A percentile compares a stretch with the other conserved stretches of the same genome.
phyloP scores from a whole-genome alignment of 345 rosid genomes.

The Triadica sebifera region DNA sequence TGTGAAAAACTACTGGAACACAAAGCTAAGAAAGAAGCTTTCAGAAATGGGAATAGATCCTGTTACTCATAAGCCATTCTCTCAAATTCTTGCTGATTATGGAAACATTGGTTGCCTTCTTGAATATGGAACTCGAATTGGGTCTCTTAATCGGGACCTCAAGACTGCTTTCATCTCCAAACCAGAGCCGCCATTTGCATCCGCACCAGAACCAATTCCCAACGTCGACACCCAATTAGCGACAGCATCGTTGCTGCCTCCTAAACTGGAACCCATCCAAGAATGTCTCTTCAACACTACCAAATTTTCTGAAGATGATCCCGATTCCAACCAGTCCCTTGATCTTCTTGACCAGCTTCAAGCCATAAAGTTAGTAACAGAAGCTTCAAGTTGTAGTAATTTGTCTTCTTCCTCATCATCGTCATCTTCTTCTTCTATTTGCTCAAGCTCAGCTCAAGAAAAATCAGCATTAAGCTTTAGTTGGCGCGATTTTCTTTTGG shows the following conservation, averaged over 20 bases:
- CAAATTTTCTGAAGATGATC: neutral
- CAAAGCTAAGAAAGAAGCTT: conserved; percentile 82
- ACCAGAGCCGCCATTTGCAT: neutral
- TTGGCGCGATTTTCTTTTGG: conserved; percentile 87
- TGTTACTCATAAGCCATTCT: conserved; percentile 85
- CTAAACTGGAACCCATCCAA: conserved; percentile 28
- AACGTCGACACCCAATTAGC: no score
- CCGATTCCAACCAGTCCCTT: conserved; percentile 24
- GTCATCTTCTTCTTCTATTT: conserved; percentile 42
- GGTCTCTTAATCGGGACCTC: conserved; percentile 47
- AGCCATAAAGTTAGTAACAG: conserved; percentile 65
- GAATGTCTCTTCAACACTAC: conserved; percentile 15
- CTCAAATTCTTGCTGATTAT: conserved; percentile 82
- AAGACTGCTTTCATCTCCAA: conserved; percentile 30
- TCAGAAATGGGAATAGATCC: conserved; percentile 94
- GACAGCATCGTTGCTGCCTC: neutral
- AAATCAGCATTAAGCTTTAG: conserved; percentile 39
- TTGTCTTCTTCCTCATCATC: conserved; percentile 34
- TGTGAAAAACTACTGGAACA: conserved; percentile 92
- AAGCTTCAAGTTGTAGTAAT: conserved; percentile 37
- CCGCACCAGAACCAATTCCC: no score
- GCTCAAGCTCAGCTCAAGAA: conserved; percentile 55
- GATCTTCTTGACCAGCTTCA: conserved; percentile 76
- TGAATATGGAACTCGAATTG: conserved; percentile 40
- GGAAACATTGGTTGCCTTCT: conserved; percentile 69